Evolutionary conservation across 768 basidiomycete genomes (phyloP).

Genomic region (Psilocybe subaeruginosa): DNA sequence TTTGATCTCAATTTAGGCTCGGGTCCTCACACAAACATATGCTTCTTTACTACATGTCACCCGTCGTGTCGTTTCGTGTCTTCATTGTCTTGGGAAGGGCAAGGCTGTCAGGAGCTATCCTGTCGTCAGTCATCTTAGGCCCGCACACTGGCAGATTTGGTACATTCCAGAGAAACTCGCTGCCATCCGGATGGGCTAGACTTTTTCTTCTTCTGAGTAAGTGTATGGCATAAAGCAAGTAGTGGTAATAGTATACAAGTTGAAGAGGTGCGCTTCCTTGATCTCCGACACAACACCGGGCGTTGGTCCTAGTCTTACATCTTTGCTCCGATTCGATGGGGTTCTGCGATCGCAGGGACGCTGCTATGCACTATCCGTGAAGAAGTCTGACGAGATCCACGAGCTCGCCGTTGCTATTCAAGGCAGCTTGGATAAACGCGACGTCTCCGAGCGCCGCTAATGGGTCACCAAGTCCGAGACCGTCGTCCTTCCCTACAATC

Average conservation of each 20-base stretch:
- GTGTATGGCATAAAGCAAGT: conserved; percentile 3
- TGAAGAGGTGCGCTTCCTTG: conserved; percentile 5
- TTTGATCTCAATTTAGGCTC: conserved; percentile 1
- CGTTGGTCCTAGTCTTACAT: conserved; percentile 3
- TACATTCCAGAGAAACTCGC: neutral
- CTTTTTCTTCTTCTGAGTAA: neutral
- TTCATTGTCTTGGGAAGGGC: neutral
- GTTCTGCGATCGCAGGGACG: conserved; percentile 1
- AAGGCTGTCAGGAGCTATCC: neutral
- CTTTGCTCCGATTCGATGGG: conserved; percentile 20
- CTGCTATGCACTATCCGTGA: conserved; percentile 7
- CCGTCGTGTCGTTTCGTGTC: neutral
- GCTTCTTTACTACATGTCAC: neutral
- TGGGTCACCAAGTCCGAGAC: conserved; percentile 55
- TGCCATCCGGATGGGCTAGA: neutral
- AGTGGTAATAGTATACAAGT: conserved; percentile 9
- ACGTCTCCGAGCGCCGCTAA: conserved; percentile 71
- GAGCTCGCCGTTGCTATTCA: conserved; percentile 64
- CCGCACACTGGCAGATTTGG: neutral
- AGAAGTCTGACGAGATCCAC: conserved; percentile 55
- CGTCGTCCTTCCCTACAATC: conserved; percentile 54
- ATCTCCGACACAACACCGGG: conserved; percentile 25
- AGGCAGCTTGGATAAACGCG: conserved; percentile 76
- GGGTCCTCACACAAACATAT: conserved; percentile 1
- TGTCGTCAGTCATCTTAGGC: neutral